Conservation (phyloP, 2,329 filamentous ascomycete species). For the Neurospora sp. region DNA sequence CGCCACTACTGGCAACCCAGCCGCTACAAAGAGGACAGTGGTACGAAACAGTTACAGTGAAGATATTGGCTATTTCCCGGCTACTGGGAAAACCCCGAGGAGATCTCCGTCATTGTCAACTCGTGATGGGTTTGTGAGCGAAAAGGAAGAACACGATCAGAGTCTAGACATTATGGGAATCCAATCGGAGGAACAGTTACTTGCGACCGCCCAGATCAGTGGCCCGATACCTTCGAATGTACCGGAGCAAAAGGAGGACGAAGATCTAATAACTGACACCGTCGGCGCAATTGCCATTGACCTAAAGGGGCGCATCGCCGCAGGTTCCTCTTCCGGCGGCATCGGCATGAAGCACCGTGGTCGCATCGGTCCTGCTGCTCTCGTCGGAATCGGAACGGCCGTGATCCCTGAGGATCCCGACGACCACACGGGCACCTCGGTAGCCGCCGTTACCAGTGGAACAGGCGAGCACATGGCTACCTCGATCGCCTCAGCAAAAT, state of each 20-base stretch:
- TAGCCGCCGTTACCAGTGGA: slow-evolving; percentile 82
- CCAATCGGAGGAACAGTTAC: neutral
- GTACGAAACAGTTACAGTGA: slow-evolving; percentile 10
- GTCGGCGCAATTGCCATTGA: slow-evolving; percentile 95
- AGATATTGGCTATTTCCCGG: slow-evolving; percentile 3
- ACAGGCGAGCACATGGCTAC: slow-evolving; percentile 98
- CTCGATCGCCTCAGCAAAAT: slow-evolving; percentile 79
- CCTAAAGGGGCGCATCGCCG: slow-evolving; percentile 74
- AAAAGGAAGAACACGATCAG: slow-evolving; percentile 2
- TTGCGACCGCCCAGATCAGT: neutral
- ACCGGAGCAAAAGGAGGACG: slow-evolving; percentile 21
- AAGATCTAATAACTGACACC: slow-evolving; percentile 75
- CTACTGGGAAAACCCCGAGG: neutral
- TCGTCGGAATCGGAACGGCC: slow-evolving; percentile 84
- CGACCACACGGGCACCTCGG: slow-evolving; percentile 58
- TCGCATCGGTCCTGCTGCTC: slow-evolving; percentile 80
- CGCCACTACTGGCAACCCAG: neutral
- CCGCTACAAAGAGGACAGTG: slow-evolving; percentile 6
- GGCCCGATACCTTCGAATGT: slow-evolving; percentile 2
- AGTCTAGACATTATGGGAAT: neutral
- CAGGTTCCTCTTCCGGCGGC: slow-evolving; percentile 89
- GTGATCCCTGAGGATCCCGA: slow-evolving; percentile 68
- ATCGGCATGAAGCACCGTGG: slow-evolving; percentile 98
- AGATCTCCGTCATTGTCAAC: slow-evolving; percentile 4
- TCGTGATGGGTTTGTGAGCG: slow-evolving; percentile 13